Conservation (phyloP, 164 flowering plant species). For the Chimonanthus praecox region DNA sequence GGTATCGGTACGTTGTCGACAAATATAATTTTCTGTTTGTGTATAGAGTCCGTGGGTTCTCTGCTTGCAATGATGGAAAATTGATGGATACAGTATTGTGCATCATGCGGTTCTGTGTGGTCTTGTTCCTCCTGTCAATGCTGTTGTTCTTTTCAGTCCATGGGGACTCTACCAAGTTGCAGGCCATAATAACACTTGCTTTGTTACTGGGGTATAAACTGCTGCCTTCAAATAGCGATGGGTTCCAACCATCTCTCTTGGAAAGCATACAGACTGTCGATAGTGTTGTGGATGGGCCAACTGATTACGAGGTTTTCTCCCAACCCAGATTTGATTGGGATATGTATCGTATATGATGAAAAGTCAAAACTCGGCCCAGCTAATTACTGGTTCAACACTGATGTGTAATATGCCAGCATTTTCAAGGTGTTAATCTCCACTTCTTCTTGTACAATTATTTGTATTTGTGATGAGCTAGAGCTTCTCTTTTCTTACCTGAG, state of each 20-base stretch:
- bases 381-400: constrained; percentile 4
- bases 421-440: background rate
- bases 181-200: constrained; percentile 88
- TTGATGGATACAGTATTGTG: constrained; percentile 87
- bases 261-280: constrained; percentile 78
- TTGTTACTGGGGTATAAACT: constrained; percentile 69
- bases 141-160: constrained; percentile 82
- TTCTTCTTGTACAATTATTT: constrained; percentile 3
- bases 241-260: constrained; percentile 61
- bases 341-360: constrained; percentile 42
- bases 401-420: constrained; percentile 3
- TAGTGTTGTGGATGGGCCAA: constrained; percentile 61
- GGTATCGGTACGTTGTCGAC: constrained; percentile 92
- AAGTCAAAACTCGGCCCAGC: background rate
- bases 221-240: constrained; percentile 66
- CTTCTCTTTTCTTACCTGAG: background rate
- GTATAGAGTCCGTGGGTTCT: constrained; percentile 93
- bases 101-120: constrained; percentile 90
- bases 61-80: constrained; percentile 96
- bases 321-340: constrained; percentile 96
- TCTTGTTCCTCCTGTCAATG: constrained; percentile 86
- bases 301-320: constrained; percentile 86
- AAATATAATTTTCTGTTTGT: constrained; percentile 94
- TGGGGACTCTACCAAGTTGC: constrained; percentile 90
- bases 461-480: background rate